Evolutionary conservation across 352 stramenopile genomes (phyloP).

Genomic region (Pythium chondricola): DNA sequence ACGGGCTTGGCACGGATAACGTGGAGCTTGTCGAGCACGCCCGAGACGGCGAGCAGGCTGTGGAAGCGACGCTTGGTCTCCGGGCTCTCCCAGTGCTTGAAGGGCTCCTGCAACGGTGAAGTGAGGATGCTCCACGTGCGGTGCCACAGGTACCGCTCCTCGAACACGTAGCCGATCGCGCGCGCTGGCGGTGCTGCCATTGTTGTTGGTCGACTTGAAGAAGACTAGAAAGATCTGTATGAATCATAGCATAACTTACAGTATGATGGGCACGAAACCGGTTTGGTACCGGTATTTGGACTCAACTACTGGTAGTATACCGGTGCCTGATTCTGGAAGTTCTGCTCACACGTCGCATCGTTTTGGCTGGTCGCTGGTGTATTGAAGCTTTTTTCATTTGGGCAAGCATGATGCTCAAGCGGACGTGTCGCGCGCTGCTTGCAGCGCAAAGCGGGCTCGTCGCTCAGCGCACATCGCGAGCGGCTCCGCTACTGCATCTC

Average conservation of each 20-base stretch:
- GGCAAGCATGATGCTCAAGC: constrained; percentile 10
- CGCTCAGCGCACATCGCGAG: neutral
- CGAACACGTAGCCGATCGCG: constrained; percentile 69
- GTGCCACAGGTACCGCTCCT: constrained; percentile 81
- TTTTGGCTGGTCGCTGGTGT: neutral
- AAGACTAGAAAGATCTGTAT: neutral
- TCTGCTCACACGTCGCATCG: neutral
- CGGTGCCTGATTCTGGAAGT: neutral
- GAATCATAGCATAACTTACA: too few species aligned
- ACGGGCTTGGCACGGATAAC: constrained; percentile 27
- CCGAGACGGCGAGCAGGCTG: constrained; percentile 64
- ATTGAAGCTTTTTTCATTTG: constrained; percentile 3
- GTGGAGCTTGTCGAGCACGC: constrained; percentile 44
- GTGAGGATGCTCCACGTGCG: constrained; percentile 44
- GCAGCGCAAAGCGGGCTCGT: neutral
- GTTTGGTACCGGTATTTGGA: too few species aligned
- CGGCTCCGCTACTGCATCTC: constrained; percentile 2
- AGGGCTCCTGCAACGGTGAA: constrained; percentile 48
- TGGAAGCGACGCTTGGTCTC: constrained; percentile 83
- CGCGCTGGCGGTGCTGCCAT: neutral
- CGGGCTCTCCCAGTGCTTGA: constrained; percentile 70
- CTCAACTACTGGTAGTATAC: neutral
- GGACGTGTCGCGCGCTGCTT: constrained; percentile 7
- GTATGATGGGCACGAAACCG: too few species aligned
- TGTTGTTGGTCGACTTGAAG: neutral